Base-by-base conservation (phyloP, 768 basidiomycete species). In the Gautieria morchelliformis region DNA sequence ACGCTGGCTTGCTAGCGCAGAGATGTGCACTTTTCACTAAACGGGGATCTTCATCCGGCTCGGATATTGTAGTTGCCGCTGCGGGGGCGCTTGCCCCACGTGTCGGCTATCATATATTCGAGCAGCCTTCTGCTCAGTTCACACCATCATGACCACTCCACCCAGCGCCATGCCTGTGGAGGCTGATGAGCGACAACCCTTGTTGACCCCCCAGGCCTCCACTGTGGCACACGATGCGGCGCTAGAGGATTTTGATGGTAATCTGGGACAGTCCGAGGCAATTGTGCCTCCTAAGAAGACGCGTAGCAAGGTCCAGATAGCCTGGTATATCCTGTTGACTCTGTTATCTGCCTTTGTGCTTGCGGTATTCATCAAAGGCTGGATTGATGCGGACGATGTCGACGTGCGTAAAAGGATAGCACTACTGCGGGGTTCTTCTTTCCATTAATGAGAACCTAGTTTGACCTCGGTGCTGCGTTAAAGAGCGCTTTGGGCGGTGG, bases 401-500 rank as follows among this genome's bases (percentile, higher is more conserved):
- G 76, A 87, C 45, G 87, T 88, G 58, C 56, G 82, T 68, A 20
- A 11, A 49, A 14, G 35, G 35, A 27, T 27, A 27, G 27, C 27
- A 9, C 35, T 37, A 41, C 57, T 39, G 44, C 7, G 64, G 64
- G 67, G 62, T 35, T 45, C 35, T 46, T 17, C 20, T 20, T 40
- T 30, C 27, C 46, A 19, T 27, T 20, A 53, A n/a, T 55, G 22
- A 7, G 39, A 27, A 14, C 14, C 12, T 67, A 95, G 83, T 95
- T 97, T 61, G 93, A 98, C 68, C 72, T 89, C 11, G 71, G 73
- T 33, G 78, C 79, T 30, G 89, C 94, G 0, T 71, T 96, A 62
- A 88, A 81, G 73, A 81, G 76, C 46, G 95, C 94, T 4, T 76
- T 89, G 0, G 94, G 95, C 8, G 94, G 95, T 22, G 94, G 93